Evolutionary conservation across 139 green algal species (phyloP), one percentile per base, ranked within the genome.

Genomic region (Picochlorum sp.): DNA sequence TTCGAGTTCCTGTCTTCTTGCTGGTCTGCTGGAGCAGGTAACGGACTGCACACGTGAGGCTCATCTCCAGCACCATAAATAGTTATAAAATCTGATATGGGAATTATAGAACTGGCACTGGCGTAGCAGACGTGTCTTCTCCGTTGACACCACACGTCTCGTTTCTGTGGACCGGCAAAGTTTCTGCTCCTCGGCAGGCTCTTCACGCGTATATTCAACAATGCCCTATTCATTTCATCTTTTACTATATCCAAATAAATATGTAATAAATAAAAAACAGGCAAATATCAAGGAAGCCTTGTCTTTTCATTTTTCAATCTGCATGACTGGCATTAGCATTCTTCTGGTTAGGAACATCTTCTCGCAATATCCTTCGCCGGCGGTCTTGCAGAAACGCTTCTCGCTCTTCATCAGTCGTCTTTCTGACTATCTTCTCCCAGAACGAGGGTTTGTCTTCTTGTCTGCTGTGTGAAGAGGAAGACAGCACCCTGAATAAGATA

Each of bases 401-500:
- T 21, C 11, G 11, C 4, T 54, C 47, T 20, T 54, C 47, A 26
- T 20, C n/a, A 54, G 47, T 54, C 6, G 51, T 59, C 51, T 34
- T 30, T 32, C 23, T 11, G 6, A 34, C 8, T 32, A 20, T 20
- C 47, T 56, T 26, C 1, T 21, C n/a, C 18, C 47, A 38, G n/a
- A 34, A 38, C 0, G 23, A 21, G 46, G 21, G 28, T 10, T 47
- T 46, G 8, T 24, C 15, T 62, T 18, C 44, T 47, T 49, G 10
- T 21, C 7, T 46, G 28, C 14, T 62, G 0, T 46, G 24, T 47
- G 56, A 15, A 49, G 62, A 24, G 14, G 28, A 21, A 28, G 51
- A 65, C 16, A 77, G n/a, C n/a, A 73, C 34, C 32, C 65, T 58
- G 26, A 68, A 20, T 0, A 20, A 23, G 3, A 77, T 32, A 30